phyloP scores from a whole-genome alignment of 2,329 filamentous ascomycete species.

The Penicillium sp. region DNA sequence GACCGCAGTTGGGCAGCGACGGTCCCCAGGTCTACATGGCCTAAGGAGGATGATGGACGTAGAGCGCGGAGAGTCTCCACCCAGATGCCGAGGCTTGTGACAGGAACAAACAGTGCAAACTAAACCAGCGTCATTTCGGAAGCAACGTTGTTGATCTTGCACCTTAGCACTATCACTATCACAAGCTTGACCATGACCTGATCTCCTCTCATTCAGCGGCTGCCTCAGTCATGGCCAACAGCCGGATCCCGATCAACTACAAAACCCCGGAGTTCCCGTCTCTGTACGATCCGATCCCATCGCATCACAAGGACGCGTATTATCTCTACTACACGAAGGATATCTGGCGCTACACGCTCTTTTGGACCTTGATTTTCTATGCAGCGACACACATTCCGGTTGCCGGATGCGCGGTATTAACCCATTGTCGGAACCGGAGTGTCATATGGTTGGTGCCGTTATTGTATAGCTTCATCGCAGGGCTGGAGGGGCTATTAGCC shows the following conservation, averaged over 20 bases:
- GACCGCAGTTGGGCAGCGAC: conserved; percentile 7
- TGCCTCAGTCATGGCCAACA: conserved; percentile 28
- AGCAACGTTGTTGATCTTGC: neutral
- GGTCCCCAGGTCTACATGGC: conserved; percentile 16
- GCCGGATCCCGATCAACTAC: conserved; percentile 56
- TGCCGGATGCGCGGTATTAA: conserved; percentile 64
- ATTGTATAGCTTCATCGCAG: conserved; percentile 65
- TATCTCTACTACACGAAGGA: conserved; percentile 71
- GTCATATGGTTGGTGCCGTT: conserved; percentile 66
- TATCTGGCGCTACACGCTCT: conserved; percentile 80
- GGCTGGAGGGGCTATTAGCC: conserved; percentile 69
- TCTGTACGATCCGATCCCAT: conserved; percentile 67
- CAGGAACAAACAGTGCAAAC: conserved; percentile 34
- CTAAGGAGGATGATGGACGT: conserved; percentile 3
- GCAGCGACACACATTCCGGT: conserved; percentile 68
- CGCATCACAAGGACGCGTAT: conserved; percentile 51
- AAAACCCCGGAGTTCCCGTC: conserved; percentile 69
- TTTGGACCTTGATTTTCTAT: conserved; percentile 80
- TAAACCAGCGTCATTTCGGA: conserved; percentile 9
- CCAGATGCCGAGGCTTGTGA: conserved; percentile 27
- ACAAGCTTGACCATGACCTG: neutral
- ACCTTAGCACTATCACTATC: no score
- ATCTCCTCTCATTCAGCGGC: neutral
- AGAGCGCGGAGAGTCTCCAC: conserved; percentile 29
- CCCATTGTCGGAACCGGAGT: conserved; percentile 54